phyloP scores from a whole-genome alignment of 345 rosid genomes.

The Gossypium mustelinum region DNA sequence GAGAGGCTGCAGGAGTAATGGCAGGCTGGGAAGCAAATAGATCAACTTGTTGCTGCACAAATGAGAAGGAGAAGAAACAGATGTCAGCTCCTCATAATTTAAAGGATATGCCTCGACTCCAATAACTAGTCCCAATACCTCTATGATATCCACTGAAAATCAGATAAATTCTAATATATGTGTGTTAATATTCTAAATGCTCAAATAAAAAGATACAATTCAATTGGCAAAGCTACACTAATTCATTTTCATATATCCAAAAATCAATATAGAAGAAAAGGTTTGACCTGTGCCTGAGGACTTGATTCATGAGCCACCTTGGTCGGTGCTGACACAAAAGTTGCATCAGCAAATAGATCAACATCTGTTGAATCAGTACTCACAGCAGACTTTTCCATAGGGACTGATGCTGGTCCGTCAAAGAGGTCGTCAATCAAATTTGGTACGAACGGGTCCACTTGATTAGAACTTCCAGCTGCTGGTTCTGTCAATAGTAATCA shows the following conservation, averaged over 20 bases:
- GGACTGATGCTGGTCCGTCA: slow-evolving; percentile 59
- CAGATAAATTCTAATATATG: background rate
- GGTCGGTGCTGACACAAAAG: slow-evolving; percentile 80
- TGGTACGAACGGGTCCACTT: slow-evolving; percentile 79
- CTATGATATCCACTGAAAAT: background rate
- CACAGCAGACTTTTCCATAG: slow-evolving; percentile 44
- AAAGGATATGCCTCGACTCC: background rate
- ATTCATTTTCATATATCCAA: background rate
- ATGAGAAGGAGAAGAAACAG: slow-evolving; percentile 8
- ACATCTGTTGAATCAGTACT: slow-evolving; percentile 45
- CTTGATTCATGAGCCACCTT: slow-evolving; percentile 39
- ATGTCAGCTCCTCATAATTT: slow-evolving; percentile 3
- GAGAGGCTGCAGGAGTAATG: slow-evolving; percentile 44
- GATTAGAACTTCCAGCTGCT: slow-evolving; percentile 48
- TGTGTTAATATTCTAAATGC: background rate
- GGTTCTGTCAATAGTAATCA: slow-evolving; percentile 49
- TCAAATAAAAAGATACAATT: slow-evolving; percentile 1
- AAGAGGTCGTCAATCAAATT: slow-evolving; percentile 72
- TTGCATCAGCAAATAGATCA: slow-evolving; percentile 95
- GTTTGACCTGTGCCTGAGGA: slow-evolving; percentile 56
- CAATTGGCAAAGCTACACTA: background rate
- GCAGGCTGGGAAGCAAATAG: slow-evolving; percentile 41
- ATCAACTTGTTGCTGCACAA: slow-evolving; percentile 48
- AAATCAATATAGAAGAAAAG: slow-evolving; percentile 5
- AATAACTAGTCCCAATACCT: background rate